phyloP scores from a whole-genome alignment of 192 early-diverging fungal species.

The Glomus cerebriforme region DNA sequence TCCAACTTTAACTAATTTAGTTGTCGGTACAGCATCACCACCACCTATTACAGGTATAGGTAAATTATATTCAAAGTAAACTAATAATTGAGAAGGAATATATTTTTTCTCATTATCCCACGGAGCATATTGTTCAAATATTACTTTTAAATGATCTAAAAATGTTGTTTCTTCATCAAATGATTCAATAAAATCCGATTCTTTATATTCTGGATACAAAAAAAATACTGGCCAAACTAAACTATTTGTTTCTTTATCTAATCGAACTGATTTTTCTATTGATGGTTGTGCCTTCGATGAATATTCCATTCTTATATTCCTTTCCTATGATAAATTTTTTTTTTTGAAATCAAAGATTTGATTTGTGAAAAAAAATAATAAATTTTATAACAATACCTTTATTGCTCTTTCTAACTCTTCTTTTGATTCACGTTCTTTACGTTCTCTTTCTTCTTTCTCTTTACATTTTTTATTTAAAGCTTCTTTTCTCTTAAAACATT shows the following conservation, averaged over 20 bases:
- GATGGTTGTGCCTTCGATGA: conserved; percentile 39
- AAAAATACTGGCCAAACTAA: conserved; percentile 87
- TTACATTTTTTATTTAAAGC: conserved; percentile 48
- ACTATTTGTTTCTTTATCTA: conserved; percentile 53
- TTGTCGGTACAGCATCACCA: neutral
- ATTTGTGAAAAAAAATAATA: neutral
- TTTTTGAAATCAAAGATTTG: conserved; percentile 2
- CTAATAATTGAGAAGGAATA: conserved; percentile 66
- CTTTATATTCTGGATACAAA: conserved; percentile 91
- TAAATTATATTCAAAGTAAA: conserved; percentile 76
- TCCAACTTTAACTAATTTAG: conserved; percentile 65
- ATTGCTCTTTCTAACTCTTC: conserved; percentile 54
- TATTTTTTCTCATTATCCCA: conserved; percentile 83
- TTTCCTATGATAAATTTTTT: conserved; percentile 39
- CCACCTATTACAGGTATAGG: conserved; percentile 35
- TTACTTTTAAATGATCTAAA: conserved; percentile 77
- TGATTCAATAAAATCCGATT: conserved; percentile 84
- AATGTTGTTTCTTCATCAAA: conserved; percentile 87
- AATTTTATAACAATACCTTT: conserved; percentile 34
- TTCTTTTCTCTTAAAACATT: conserved; percentile 45
- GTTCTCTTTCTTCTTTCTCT: conserved; percentile 50
- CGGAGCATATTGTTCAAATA: conserved; percentile 77
- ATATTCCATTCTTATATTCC: conserved; percentile 47
- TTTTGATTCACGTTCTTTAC: conserved; percentile 51
- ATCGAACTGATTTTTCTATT: conserved; percentile 53